These are phyloP conservation scores for Colletotrichum simmondsii DNA, from an alignment of 2,329 filamentous ascomycete species.

Conservation along the genomic window DNA sequence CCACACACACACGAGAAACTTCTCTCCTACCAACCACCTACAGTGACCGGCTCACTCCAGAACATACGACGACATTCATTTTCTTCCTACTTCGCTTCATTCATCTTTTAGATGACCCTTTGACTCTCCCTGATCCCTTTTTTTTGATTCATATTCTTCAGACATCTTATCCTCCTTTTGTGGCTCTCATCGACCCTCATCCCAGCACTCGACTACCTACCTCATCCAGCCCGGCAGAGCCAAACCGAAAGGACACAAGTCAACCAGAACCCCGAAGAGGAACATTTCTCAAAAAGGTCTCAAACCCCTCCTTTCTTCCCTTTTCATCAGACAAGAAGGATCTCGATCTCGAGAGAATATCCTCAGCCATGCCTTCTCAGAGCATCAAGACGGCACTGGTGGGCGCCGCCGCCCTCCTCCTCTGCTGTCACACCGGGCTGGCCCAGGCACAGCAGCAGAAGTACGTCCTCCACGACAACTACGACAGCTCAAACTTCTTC, in stretches of 20 bases:
- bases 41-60: slow-evolving; percentile 14
- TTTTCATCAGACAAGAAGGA: neutral
- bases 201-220: neutral
- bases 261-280: neutral
- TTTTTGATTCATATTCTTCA: slow-evolving; percentile 28
- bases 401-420: slow-evolving; percentile 18
- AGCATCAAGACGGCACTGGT: slow-evolving; percentile 23
- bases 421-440: slow-evolving; percentile 35
- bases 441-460: slow-evolving; percentile 37
- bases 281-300: neutral
- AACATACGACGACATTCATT: slow-evolving; percentile 11
- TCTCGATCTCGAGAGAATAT: neutral
- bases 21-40: slow-evolving; percentile 19
- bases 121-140: slow-evolving; percentile 18
- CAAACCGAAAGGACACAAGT: neutral
- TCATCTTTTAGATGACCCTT: slow-evolving; percentile 16
- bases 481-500: slow-evolving; percentile 67
- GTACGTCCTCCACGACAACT: slow-evolving; percentile 61
- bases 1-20: neutral
- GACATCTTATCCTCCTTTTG: slow-evolving; percentile 4
- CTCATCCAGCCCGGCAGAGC: neutral
- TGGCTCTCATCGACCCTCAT: neutral
- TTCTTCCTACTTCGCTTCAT: neutral
- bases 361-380: slow-evolving; percentile 25
- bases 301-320: neutral